Conservation (phyloP, 164 flowering plant genomes). For the Nelumbo lutea region DNA sequence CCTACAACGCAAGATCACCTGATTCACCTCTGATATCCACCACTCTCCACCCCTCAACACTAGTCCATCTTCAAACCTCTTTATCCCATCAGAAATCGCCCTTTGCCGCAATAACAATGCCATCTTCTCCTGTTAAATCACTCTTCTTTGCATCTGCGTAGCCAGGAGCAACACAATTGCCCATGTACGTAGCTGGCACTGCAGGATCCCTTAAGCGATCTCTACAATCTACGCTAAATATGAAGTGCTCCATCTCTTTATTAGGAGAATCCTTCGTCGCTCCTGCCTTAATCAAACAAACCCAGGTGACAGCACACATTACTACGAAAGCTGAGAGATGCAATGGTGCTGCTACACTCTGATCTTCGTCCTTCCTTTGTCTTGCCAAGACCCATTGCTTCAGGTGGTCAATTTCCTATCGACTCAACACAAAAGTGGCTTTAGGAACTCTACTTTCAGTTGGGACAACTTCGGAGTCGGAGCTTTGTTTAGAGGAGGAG, state of each 20-base stretch:
- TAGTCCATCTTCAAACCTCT: not conserved
- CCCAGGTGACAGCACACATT: conserved; percentile 21
- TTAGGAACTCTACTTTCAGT: no score
- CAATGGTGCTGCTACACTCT: not conserved
- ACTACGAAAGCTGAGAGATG: conserved; percentile 26
- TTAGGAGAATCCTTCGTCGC: not conserved
- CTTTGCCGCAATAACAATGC: conserved; percentile 17
- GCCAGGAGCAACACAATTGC: conserved; percentile 19
- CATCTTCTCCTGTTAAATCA: conserved; percentile 22
- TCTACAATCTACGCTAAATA: conserved; percentile 21
- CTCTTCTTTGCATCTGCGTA: not conserved
- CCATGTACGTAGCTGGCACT: conserved; percentile 23
- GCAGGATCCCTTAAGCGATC: conserved; percentile 19
- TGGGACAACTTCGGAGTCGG: conserved; percentile 9
- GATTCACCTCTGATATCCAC: not conserved
- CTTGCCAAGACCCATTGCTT: not conserved
- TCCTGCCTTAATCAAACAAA: conserved; percentile 21
- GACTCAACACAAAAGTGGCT: conserved; percentile 26
- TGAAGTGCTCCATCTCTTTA: not conserved
- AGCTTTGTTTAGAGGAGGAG: not conserved
- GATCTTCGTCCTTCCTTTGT: not conserved
- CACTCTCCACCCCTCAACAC: conserved; percentile 5
- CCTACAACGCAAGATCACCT: not conserved
- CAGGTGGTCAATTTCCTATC: conserved; percentile 12
- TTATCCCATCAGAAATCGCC: conserved; percentile 17